Base-by-base conservation (phyloP, 306 rosid genomes). In the Rosa multiflora region DNA sequence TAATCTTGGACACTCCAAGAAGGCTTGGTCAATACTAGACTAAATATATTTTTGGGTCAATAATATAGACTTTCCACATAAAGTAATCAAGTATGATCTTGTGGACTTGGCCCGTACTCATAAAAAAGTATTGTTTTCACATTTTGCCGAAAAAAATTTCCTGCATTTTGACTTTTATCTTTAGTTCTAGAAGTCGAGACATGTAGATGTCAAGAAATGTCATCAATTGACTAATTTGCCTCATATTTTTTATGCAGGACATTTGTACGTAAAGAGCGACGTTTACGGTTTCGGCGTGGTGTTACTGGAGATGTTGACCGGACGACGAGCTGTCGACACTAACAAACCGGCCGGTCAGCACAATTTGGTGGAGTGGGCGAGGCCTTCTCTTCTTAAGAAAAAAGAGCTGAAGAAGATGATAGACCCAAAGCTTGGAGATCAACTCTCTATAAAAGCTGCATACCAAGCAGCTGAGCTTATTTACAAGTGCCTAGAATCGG, bases 281-380 rank as follows among this genome's bases (percentile, higher is more conserved):
- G 99, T 96, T 29, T 93, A 84, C 5, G 99, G 99, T 21, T 96
- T 96, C 18, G 97, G 98, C 2, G 96, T 96, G 1, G 98, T 96
- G 18, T 85, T 95, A 39, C 85, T 95, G 8, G 99, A 95, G 73
- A 51, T 95, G 29, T 13, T 95, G 26, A 91, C 97, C 0, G 99
- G 99, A 0, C 49, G 77, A 0, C 78, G 61, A 2, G 98, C 94
- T 0, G 23, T 90, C 4, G 99, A 93, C 87, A 3, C 32, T 6
- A 82, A 78, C 42, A 68, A 89, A 56, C 88, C 94, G 0, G 0
- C 66, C 0, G 42, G 76, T 8, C 61, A 81, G 47, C 80, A 82
- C 4, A 79, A 40, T 70, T 86, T 96, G 78, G 91, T 91, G 78
- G 91, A 83, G 0, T 91, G 71, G 78, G 72, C 76, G 0, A 82